Base-by-base conservation (phyloP, 2,329 filamentous ascomycete species). In the Sphaerulina vaccinii region DNA sequence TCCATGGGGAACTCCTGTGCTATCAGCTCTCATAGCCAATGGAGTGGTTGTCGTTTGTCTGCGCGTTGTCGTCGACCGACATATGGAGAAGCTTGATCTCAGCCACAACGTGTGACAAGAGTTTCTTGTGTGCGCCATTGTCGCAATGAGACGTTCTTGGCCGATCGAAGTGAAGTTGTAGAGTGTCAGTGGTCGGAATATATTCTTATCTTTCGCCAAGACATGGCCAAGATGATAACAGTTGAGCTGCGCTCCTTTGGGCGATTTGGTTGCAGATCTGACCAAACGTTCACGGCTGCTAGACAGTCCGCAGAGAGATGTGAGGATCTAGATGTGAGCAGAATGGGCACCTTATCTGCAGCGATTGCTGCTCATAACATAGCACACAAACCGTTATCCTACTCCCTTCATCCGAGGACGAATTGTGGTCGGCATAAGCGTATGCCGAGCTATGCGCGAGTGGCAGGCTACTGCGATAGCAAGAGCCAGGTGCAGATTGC, bases 171-270 rank as follows among this genome's bases (percentile, higher is more conserved):
- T 8, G 16, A 46, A 21, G 43, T 21, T n/a, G 29, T 37, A 18
- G 18, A 27, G 8, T 16, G 32, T 22, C 5, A 24, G 13, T 2
- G 24, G 13, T 5, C 13, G 32, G n/a, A 22, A 13, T 19, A 21
- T 23, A 37, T 32, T 38, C 18, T 29, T 29, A 29, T 29, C 32
- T 47, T 37, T n/a, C n/a, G 44, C 42, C 42, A 46, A 46, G 42
- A 19, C 29, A 29, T 13, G 21, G 24, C 16, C 21, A n/a, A 46
- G 36, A 36, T 21, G 9, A 35, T 18, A 35, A 32, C 24, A 13
- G 27, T 3, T 19, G 41, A 29, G 13, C 24, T 29, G 8, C 13
- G 24, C 24, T 29, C 13, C 24, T 27, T 27, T 6, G 5, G 24
- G 24, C 24, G 10, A 10, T 6, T 6, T 27, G 10, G 24, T 27